Base-by-base conservation (phyloP, 441 rosid genomes). In the Erysimum cheiri region DNA sequence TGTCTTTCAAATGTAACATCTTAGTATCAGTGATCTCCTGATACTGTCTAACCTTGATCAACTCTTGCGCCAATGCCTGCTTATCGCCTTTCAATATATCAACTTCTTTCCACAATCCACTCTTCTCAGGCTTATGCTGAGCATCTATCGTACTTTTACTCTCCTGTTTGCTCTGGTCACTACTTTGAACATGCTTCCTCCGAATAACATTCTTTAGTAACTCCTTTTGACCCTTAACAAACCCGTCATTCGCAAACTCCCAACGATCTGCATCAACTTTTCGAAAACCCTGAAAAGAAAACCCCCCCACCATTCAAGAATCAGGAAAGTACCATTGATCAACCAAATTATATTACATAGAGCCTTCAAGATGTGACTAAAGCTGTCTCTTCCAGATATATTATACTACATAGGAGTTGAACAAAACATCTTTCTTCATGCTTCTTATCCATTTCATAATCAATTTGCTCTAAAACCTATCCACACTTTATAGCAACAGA, bases 171-270 rank as follows among this genome's bases (percentile, higher is more conserved):
- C 77, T 79, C 71, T 80, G 86, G 37, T 86, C 90, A 60, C 74
- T 57, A 26, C 71, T 83, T 47, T 84, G 90, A 61, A 80, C 46
- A 75, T 88, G 70, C 81, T 94, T 94, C 81, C 96, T 83, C 73
- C 99, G 50, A 12, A 12, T 14, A 24, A 94, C 82, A 53, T 77
- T 90, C 85, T 83, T 87, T 40, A 94, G 39, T 78, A 92, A 69
- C 69, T 90, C 83, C 77, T 82, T 88, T 81, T 83, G 86, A 39
- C 87, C 96, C 79, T 73, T 85, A 33, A 90, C 47, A 70, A 94
- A 94, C 62, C 92, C 90, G 43, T 90, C 96, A 71, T 90, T 94
- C 13, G 97, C 88, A 63, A 88, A 94, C 84, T 88, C 97, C 90
- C 93, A 91, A 11, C 81, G 84, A 67, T 94, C 98, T 12, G 94